Conservation (phyloP, 1,139 yeast genomes). For the Candida smagusa region DNA sequence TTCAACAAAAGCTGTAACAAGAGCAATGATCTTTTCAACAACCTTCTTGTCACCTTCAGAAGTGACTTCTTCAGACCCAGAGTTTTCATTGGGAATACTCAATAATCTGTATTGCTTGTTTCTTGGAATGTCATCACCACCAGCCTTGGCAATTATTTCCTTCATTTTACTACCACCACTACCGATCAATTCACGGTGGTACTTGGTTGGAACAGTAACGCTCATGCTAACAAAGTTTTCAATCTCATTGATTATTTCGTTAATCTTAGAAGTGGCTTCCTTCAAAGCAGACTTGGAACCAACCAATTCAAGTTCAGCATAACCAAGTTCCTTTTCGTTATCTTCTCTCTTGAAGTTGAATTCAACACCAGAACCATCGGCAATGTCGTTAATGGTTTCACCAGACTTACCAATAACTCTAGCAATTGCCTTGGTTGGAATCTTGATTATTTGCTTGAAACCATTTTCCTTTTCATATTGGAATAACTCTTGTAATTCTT, state of each 20-base stretch:
- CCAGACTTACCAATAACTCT: slow-evolving; percentile 90
- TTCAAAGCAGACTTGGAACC: slow-evolving; percentile 83
- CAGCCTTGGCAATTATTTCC: slow-evolving; percentile 75
- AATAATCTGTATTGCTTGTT: slow-evolving; percentile 55
- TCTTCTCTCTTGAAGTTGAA: slow-evolving; percentile 58
- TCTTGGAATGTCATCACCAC: slow-evolving; percentile 57
- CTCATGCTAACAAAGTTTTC: slow-evolving; percentile 62
- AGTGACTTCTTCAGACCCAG: slow-evolving; percentile 59
- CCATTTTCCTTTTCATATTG: slow-evolving; percentile 90
- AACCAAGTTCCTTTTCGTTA: slow-evolving; percentile 39
- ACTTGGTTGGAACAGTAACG: slow-evolving; percentile 71
- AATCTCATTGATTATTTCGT: slow-evolving; percentile 61
- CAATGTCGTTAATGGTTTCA: slow-evolving; percentile 76
- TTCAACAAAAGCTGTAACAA: slow-evolving; percentile 61
- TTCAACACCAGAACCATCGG: slow-evolving; percentile 77
- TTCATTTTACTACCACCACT: slow-evolving; percentile 73
- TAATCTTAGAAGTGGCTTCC: slow-evolving; percentile 65
- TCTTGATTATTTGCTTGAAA: slow-evolving; percentile 54
- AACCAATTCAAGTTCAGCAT: slow-evolving; percentile 62
- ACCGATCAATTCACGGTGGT: slow-evolving; percentile 80
- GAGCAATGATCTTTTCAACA: slow-evolving; percentile 66
- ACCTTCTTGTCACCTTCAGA: slow-evolving; percentile 74
- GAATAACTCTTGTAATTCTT: slow-evolving; percentile 79
- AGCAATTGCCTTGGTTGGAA: slow-evolving; percentile 73
- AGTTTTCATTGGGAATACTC: slow-evolving; percentile 71